These are phyloP conservation scores for Gastrodia elata DNA, from an alignment of 106 monocot species.

Conservation along the genomic window DNA sequence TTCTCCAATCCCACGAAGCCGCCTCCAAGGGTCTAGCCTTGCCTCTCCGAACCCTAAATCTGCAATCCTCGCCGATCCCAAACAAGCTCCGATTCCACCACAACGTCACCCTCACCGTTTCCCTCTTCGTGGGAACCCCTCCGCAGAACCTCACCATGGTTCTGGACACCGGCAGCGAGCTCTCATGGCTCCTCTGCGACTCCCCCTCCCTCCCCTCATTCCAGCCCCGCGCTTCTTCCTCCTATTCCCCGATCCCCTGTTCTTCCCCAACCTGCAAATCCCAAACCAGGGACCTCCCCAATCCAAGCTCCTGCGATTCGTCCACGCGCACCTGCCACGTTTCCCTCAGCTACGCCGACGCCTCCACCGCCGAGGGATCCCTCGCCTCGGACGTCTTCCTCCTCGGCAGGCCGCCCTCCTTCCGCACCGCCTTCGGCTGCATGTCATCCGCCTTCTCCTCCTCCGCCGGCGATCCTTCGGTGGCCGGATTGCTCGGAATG, in stretches of 20 bases:
- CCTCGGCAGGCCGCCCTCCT: slow-evolving; percentile 16
- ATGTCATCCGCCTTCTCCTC: slow-evolving; percentile 37
- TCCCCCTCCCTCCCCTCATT: not conserved
- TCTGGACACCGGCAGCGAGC: slow-evolving; percentile 98
- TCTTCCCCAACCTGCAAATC: slow-evolving; percentile 54
- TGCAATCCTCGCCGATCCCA: not conserved
- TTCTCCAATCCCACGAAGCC: not conserved
- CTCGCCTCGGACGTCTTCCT: slow-evolving; percentile 61
- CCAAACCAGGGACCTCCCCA: slow-evolving; percentile 57
- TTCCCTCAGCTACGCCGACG: slow-evolving; percentile 79
- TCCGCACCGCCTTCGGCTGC: slow-evolving; percentile 70
- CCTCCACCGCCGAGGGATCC: slow-evolving; percentile 67
- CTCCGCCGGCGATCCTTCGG: slow-evolving; percentile 13
- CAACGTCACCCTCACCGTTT: slow-evolving; percentile 74
- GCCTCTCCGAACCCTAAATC: not conserved
- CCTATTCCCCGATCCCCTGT: slow-evolving; percentile 57
- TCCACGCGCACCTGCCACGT: slow-evolving; percentile 50
- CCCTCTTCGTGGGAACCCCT: slow-evolving; percentile 75
- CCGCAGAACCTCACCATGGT: slow-evolving; percentile 94
- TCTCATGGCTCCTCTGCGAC: slow-evolving; percentile 80
- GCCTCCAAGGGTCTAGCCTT: not conserved
- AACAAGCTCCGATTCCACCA: slow-evolving; percentile 86
- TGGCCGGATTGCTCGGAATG: slow-evolving; percentile 79
- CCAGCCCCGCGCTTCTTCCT: slow-evolving; percentile 38
- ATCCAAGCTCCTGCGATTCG: slow-evolving; percentile 41